Evolutionary conservation across 2,329 filamentous ascomycete species (phyloP).

Genomic region (Podosphaera fusca): DNA sequence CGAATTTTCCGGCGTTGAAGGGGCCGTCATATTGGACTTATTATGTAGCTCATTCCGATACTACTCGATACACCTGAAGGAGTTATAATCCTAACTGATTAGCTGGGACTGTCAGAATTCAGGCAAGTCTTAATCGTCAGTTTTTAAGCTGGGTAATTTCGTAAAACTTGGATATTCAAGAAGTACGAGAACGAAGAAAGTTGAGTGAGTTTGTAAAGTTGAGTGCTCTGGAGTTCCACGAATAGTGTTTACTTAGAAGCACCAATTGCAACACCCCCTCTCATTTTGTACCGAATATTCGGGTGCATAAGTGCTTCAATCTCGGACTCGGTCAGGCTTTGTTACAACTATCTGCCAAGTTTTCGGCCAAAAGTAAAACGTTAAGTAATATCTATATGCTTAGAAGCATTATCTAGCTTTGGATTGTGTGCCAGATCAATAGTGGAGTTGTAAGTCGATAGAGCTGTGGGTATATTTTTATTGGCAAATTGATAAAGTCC

Average conservation of each 20-base stretch:
- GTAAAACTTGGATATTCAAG: too few relatives aligned
- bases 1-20: too few relatives aligned
- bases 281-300: not conserved
- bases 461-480: not conserved
- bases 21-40: too few relatives aligned
- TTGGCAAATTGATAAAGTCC: not conserved
- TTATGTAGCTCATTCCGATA: too few relatives aligned
- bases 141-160: too few relatives aligned
- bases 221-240: too few relatives aligned
- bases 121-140: too few relatives aligned
- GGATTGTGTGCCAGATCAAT: not conserved
- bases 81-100: too few relatives aligned
- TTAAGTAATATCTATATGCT: not conserved
- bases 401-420: not conserved
- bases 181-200: too few relatives aligned
- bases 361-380: not conserved
- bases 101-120: too few relatives aligned
- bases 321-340: not conserved
- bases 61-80: too few relatives aligned
- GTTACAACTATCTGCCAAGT: not conserved
- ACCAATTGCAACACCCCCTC: not conserved
- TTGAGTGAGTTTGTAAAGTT: too few relatives aligned
- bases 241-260: not conserved
- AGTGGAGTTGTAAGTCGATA: not conserved
- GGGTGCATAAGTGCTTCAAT: not conserved